Evolutionary conservation across 805 yeast genomes (phyloP).

Genomic region (Sugiyamaella qingdaonensis): DNA sequence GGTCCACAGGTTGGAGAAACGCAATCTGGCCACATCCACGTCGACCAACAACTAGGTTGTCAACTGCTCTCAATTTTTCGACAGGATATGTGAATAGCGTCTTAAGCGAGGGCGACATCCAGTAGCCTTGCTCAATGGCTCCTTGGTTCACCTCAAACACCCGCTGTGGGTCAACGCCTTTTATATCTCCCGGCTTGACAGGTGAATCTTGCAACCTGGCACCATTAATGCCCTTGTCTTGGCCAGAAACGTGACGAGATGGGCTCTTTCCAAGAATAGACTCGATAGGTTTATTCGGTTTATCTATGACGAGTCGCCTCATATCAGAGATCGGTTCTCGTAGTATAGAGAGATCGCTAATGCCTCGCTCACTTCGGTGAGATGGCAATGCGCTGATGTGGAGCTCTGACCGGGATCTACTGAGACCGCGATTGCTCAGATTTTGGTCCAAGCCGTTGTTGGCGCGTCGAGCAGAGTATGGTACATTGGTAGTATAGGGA

Average conservation of each 20-base stretch:
- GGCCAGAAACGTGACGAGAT: not conserved
- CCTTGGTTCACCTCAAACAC: constrained; percentile 18
- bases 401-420: constrained; percentile 9
- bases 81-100: constrained; percentile 53
- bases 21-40: constrained; percentile 64
- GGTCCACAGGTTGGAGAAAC: constrained; percentile 71
- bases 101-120: constrained; percentile 69
- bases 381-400: constrained; percentile 1
- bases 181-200: not conserved
- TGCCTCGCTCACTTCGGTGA: constrained; percentile 5
- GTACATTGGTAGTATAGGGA: constrained; percentile 10
- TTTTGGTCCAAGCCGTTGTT: not conserved
- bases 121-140: constrained; percentile 53
- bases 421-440: not conserved
- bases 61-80: constrained; percentile 54
- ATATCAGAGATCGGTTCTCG: not conserved
- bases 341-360: constrained; percentile 2
- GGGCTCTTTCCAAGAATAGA: constrained; percentile 6
- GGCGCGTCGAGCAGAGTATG: not conserved
- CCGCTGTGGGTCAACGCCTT: not conserved
- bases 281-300: constrained; percentile 4
- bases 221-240: not conserved
- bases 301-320: constrained; percentile 14
- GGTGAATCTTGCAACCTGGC: not conserved
- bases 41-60: constrained; percentile 68